These are phyloP conservation scores for Candida andamanensis DNA, from an alignment of 805 yeast species.

Conservation along the genomic window DNA sequence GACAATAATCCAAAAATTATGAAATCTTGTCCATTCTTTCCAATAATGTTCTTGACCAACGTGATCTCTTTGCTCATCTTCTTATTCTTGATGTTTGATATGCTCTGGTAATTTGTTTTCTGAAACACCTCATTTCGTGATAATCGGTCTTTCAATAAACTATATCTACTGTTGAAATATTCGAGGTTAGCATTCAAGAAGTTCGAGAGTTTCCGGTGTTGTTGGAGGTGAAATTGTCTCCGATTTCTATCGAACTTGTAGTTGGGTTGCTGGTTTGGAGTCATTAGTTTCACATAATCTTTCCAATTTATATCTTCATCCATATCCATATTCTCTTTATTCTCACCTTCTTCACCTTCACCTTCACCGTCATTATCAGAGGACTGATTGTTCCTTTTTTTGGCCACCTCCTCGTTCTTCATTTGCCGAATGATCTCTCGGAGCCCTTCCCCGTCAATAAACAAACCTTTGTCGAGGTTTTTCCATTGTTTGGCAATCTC, in stretches of 20 bases:
- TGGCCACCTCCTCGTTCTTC: conserved; percentile 13
- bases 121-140: conserved; percentile 74
- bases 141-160: conserved; percentile 63
- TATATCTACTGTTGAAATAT: conserved; percentile 51
- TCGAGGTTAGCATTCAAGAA: conserved; percentile 24
- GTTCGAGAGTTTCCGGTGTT: conserved; percentile 11
- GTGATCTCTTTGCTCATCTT: conserved; percentile 44
- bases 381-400: conserved; percentile 8
- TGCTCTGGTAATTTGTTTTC: conserved; percentile 38
- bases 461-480: conserved; percentile 80
- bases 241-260: conserved; percentile 57
- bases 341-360: too few species aligned
- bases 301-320: conserved; percentile 48
- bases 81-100: conserved; percentile 37
- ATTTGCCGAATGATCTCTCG: conserved; percentile 58
- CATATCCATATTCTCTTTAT: conserved; percentile 21
- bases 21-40: conserved; percentile 75
- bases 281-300: conserved; percentile 64
- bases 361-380: too few species aligned
- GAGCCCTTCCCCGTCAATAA: conserved; percentile 73
- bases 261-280: conserved; percentile 59
- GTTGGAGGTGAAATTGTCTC: conserved; percentile 52
- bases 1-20: conserved; percentile 73
- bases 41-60: conserved; percentile 76
- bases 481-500: conserved; percentile 81